Evolutionary conservation across 495 filamentous ascomycete genomes (phyloP), one percentile per base, ranked within the genome.

Genomic region (Monascus purpureus): DNA sequence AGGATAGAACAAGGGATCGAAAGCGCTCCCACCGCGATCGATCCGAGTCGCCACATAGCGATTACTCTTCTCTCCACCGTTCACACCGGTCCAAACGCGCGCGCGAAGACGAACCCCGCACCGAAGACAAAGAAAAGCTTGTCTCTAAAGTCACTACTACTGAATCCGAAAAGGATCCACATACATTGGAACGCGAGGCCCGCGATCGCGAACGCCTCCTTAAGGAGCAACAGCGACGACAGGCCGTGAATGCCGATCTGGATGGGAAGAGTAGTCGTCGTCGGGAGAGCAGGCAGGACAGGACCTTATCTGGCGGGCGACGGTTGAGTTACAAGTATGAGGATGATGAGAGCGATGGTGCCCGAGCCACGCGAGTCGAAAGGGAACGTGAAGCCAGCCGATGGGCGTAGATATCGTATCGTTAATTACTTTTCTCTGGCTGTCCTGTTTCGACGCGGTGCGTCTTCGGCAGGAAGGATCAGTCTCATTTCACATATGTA

Each of bases 201-300:
- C 66, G 80, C 9, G 76, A 85, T 37, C 65, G 79, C 8, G 84
- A 88, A 48, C 67, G 85, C 8, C 50, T 87, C 27, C 61, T 80
- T 4, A 81, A 82, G 39, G 84, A 92, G 50, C 68, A 82, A 29
- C 74, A 86, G 50, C 72, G 79, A 12, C 76, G 83, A 28, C 73
- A 73, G 34, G 57, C 57, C 49, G 44, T 52, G 57, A 49, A 57
- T 54, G 54, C 59, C 20, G 65, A 70, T 36, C 47, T 64, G 22
- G 56, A 60, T 26, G 38, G 45, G 36, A 63, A 70, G 43, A 63
- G 59, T 13, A 49, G 58, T 33, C 54, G 45, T 30, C 59, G 61
- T 31, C 61, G 72, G 23, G 65, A 73, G 43, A 63, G 66, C 36
- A 50, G 68, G 29, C 42, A 63, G 28, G 72, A 74, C 40, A 52